These are phyloP conservation scores for Trifolium dubium DNA, from an alignment of 306 rosid genomes.

Conservation along the genomic window DNA sequence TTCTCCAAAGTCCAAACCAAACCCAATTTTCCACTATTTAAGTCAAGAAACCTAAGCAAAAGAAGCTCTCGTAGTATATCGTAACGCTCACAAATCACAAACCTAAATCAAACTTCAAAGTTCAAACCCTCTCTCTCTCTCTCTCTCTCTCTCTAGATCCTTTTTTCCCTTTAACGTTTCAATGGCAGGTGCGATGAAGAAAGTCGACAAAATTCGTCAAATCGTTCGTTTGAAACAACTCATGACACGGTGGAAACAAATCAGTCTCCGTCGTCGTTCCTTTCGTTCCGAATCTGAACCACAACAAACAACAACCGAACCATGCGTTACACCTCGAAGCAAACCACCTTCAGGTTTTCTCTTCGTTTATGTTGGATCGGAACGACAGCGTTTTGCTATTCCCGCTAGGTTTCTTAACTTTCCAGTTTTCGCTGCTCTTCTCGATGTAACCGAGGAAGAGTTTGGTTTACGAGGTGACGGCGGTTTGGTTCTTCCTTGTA, in stretches of 20 bases:
- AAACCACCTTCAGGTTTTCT: conserved; percentile 46
- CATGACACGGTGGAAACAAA: conserved; percentile 35
- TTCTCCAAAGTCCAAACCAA: background rate
- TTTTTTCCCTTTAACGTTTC: background rate
- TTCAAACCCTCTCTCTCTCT: background rate
- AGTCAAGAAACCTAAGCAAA: background rate
- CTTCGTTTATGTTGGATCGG: conserved; percentile 54
- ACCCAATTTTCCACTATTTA: background rate
- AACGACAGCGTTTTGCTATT: conserved; percentile 51
- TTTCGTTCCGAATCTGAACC: background rate
- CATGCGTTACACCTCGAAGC: background rate
- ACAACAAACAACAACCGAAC: background rate
- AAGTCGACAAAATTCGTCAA: conserved; percentile 57
- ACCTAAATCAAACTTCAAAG: background rate
- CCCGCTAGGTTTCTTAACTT: conserved; percentile 60
- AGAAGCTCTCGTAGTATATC: background rate
- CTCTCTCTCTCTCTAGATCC: background rate
- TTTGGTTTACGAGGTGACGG: conserved; percentile 49
- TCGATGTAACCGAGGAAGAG: conserved; percentile 54
- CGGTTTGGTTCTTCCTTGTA: conserved; percentile 48
- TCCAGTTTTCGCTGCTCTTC: conserved; percentile 45
- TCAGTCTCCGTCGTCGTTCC: conserved; percentile 26
- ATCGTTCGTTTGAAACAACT: conserved; percentile 49
- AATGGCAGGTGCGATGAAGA: conserved; percentile 50
- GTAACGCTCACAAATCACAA: background rate